Conservation (phyloP, 768 basidiomycete species). For the Phylloporus scabripes region DNA sequence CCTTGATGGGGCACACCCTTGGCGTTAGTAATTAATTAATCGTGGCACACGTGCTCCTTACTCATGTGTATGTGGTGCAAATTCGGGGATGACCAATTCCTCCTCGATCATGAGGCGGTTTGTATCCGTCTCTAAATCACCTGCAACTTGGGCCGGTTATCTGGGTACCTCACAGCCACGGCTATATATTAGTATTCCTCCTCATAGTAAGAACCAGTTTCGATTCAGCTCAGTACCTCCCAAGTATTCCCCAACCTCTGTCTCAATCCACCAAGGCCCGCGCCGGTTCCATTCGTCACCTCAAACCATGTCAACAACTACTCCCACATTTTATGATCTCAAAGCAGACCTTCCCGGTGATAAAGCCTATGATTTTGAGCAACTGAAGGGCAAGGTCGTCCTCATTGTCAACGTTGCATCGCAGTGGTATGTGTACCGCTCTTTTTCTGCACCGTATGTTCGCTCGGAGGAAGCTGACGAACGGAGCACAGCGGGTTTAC, state of each 20-base stretch:
- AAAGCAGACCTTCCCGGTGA: slow-evolving; percentile 58
- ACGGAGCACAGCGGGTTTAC: slow-evolving; percentile 64
- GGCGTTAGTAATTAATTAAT: background rate
- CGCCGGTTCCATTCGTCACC: slow-evolving; percentile 13
- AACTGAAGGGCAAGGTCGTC: slow-evolving; percentile 72
- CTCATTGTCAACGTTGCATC: slow-evolving; percentile 78
- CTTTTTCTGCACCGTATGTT: background rate
- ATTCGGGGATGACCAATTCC: background rate
- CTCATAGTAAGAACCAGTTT: background rate
- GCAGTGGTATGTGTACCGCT: slow-evolving; percentile 41
- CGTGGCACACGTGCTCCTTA: no score
- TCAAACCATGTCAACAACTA: slow-evolving; percentile 22
- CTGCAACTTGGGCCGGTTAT: slow-evolving; percentile 2
- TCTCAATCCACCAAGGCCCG: slow-evolving; percentile 1
- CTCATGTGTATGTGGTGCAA: no score
- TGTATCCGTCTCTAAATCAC: background rate
- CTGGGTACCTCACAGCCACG: background rate
- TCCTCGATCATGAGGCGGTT: background rate
- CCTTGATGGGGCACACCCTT: no score
- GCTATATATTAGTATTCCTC: background rate
- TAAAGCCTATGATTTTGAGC: slow-evolving; percentile 54
- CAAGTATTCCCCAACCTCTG: background rate
- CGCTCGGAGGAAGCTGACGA: background rate
- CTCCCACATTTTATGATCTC: slow-evolving; percentile 55
- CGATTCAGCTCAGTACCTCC: background rate